These are phyloP conservation scores for Aspergillus taichungensis DNA, from an alignment of 495 filamentous ascomycete genomes.

Conservation along the genomic window DNA sequence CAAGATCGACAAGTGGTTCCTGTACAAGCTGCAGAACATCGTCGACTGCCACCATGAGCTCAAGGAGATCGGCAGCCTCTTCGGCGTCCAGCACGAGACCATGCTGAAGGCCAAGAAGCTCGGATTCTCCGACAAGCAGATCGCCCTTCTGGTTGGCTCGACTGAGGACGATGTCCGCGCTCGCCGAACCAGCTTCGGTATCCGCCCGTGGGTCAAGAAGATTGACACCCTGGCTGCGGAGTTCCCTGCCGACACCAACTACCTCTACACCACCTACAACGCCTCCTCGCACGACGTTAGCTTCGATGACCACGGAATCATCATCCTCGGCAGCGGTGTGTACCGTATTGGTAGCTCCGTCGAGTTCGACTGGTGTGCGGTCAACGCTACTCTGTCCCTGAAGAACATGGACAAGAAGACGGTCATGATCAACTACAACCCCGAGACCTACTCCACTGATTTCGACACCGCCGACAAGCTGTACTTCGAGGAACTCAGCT, in stretches of 20 bases:
- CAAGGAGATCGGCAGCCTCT: slow-evolving; percentile 78
- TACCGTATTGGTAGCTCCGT: slow-evolving; percentile 97
- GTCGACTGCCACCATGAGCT: slow-evolving; percentile 83
- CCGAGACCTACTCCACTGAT: slow-evolving; percentile 83
- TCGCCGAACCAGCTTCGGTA: slow-evolving; percentile 73
- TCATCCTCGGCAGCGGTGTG: slow-evolving; percentile 88
- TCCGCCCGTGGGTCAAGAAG: slow-evolving; percentile 89
- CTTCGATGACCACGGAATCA: slow-evolving; percentile 86
- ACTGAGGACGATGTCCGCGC: slow-evolving; percentile 87
- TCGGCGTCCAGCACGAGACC: slow-evolving; percentile 77
- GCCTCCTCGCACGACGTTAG: slow-evolving; percentile 89
- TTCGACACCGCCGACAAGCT: slow-evolving; percentile 91
- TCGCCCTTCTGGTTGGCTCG: slow-evolving; percentile 73
- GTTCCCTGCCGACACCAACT: slow-evolving; percentile 96
- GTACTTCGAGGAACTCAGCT: slow-evolving; percentile 96
- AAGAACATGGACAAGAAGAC: slow-evolving; percentile 92
- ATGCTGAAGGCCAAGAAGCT: slow-evolving; percentile 89
- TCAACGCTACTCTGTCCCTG: slow-evolving; percentile 82
- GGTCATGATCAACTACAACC: slow-evolving; percentile 96
- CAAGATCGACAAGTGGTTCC: slow-evolving; percentile 99
- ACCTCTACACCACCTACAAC: slow-evolving; percentile 98
- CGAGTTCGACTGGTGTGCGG: slow-evolving; percentile 98
- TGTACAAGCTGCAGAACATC: slow-evolving; percentile 95
- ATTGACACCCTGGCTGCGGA: slow-evolving; percentile 96
- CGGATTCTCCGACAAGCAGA: slow-evolving; percentile 95